These are phyloP conservation scores for Apiospora arundinis DNA, from an alignment of 2,329 filamentous ascomycete genomes.

Conservation along the genomic window DNA sequence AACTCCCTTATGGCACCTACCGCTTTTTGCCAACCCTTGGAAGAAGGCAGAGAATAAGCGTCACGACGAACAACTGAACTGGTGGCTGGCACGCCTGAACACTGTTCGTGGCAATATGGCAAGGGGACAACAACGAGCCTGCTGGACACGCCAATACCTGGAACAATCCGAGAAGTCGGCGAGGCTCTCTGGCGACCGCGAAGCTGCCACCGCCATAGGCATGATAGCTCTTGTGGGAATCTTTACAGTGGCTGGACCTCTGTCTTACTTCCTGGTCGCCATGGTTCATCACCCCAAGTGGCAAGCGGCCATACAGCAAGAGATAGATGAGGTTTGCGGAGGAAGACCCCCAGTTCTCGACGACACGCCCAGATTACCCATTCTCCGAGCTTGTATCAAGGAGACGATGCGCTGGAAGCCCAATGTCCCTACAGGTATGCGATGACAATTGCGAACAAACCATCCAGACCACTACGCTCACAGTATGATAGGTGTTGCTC, in stretches of 20 bases:
- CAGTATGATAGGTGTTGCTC: conserved; percentile 49
- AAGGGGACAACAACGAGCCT: conserved; percentile 46
- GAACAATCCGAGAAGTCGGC: conserved; percentile 41
- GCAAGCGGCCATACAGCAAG: conserved; percentile 51
- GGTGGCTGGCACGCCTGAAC: conserved; percentile 56
- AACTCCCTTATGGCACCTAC: conserved; percentile 60
- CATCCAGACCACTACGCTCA: conserved; percentile 24
- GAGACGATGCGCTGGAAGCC: conserved; percentile 53
- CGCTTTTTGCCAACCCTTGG: conserved; percentile 58
- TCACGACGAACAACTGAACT: conserved; percentile 58
- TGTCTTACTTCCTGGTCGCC: conserved; percentile 46
- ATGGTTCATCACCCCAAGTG: conserved; percentile 57
- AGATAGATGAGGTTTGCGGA: conserved; percentile 51
- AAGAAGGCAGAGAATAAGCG: conserved; percentile 58
- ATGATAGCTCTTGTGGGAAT: conserved; percentile 47
- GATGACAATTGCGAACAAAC: not conserved
- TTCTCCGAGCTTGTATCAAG: conserved; percentile 54
- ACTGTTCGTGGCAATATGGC: conserved; percentile 47
- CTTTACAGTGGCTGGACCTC: conserved; percentile 44
- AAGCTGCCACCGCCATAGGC: conserved; percentile 42
- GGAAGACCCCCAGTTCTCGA: conserved; percentile 50
- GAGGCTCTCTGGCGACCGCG: conserved; percentile 39
- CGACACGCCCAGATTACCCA: conserved; percentile 49
- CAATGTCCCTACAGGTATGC: conserved; percentile 49
- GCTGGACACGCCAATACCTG: conserved; percentile 49